Percentiles rank a stretch among this genome's conserved stretches.
phyloP scores from a whole-genome alignment of 2,329 filamentous ascomycete genomes.

The Pestalotiopsis fici region DNA sequence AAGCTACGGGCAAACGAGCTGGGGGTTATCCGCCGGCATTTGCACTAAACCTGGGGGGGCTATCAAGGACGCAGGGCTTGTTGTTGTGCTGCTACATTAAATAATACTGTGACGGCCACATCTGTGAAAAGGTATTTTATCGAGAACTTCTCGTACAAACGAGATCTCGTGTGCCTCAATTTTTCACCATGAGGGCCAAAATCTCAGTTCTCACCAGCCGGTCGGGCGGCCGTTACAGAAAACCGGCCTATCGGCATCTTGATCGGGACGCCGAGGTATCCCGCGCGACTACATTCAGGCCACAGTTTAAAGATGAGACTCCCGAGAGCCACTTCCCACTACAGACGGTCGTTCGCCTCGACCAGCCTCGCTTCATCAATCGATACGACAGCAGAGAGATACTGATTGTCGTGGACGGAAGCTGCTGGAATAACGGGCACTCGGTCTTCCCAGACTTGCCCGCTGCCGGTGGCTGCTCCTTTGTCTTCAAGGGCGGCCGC shows the following conservation, averaged over 20 bases:
- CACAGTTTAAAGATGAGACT: constrained; percentile 23
- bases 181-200: neutral
- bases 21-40: neutral
- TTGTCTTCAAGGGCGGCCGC: constrained; percentile 26
- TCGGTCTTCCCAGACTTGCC: neutral
- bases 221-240: neutral
- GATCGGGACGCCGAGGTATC: constrained; percentile 22
- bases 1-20: neutral
- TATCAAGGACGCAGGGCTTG: neutral
- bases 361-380: constrained; percentile 34
- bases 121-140: neutral
- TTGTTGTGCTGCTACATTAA: too few species aligned
- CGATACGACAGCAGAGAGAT: constrained; percentile 34
- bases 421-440: constrained; percentile 40
- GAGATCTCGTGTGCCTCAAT: neutral
- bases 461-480: constrained; percentile 26
- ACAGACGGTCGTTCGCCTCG: constrained; percentile 26
- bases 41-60: neutral
- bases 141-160: neutral
- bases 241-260: constrained; percentile 18
- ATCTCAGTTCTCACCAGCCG: neutral
- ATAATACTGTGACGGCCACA: neutral
- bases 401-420: constrained; percentile 42
- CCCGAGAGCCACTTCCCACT: constrained; percentile 34
- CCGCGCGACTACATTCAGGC: constrained; percentile 26